Evolutionary conservation across 805 yeast genomes (phyloP).

Genomic region (Candida succiphila): DNA sequence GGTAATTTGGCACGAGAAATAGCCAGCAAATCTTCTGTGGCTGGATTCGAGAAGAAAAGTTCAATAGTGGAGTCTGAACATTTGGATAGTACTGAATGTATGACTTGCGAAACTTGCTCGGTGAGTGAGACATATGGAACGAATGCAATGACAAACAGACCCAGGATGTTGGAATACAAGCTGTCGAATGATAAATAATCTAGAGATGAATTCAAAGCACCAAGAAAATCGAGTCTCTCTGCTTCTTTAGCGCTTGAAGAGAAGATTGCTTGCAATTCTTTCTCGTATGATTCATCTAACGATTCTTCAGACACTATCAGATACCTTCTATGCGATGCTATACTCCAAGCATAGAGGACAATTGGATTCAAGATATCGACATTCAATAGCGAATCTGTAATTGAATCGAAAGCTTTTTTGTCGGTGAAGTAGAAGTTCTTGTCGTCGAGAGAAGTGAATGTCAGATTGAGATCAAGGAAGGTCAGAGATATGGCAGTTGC

Average conservation of each 20-base stretch:
- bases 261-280: constrained; percentile 16
- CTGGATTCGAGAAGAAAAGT: constrained; percentile 35
- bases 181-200: constrained; percentile 36
- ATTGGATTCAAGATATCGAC: constrained; percentile 25
- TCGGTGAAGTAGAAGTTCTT: constrained; percentile 31
- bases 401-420: constrained; percentile 23
- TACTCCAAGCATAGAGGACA: constrained; percentile 58
- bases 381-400: constrained; percentile 27
- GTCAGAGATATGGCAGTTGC: constrained; percentile 39
- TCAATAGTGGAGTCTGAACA: constrained; percentile 36
- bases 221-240: constrained; percentile 33
- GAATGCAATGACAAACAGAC: constrained; percentile 32
- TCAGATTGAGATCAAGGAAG: constrained; percentile 46
- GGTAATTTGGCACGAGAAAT: constrained; percentile 73
- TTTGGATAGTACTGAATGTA: constrained; percentile 29
- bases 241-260: constrained; percentile 28
- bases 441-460: constrained; percentile 30
- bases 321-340: constrained; percentile 43
- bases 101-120: constrained; percentile 31
- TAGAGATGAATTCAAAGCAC: constrained; percentile 30
- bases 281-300: constrained; percentile 10
- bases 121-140: constrained; percentile 40
- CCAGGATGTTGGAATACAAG: constrained; percentile 39
- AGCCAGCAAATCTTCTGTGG: constrained; percentile 32
- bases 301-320: constrained; percentile 21